These are phyloP conservation scores for Solanum lignicaule DNA, from an alignment of 257 asterid genomes.

Conservation along the genomic window DNA sequence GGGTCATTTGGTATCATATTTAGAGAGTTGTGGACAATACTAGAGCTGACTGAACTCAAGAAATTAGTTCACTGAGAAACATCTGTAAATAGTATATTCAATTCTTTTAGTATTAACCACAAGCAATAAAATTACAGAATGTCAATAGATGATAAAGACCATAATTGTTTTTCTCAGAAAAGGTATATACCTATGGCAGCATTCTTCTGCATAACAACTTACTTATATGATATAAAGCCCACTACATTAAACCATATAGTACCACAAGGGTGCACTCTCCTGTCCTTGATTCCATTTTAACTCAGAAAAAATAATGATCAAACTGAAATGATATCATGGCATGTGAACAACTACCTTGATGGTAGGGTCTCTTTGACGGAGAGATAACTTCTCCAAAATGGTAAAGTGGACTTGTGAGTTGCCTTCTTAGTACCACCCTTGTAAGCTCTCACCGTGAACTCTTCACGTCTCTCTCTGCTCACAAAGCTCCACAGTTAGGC, in stretches of 20 bases:
- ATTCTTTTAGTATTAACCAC: neutral
- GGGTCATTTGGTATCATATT: neutral
- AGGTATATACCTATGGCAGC: neutral
- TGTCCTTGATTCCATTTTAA: neutral
- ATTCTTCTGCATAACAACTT: neutral
- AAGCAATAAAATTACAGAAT: neutral
- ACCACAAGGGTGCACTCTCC: neutral
- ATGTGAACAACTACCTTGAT: slow-evolving; percentile 43
- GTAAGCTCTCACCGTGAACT: slow-evolving; percentile 88
- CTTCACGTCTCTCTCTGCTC: slow-evolving; percentile 87
- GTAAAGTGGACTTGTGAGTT: slow-evolving; percentile 68
- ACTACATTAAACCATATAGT: neutral
- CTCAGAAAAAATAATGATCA: neutral
- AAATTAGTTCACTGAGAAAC: neutral
- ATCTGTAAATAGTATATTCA: neutral
- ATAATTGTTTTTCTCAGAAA: neutral
- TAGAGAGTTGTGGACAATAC: neutral
- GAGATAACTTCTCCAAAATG: slow-evolving; percentile 75
- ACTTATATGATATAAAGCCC: neutral
- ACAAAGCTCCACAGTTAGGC: neutral
- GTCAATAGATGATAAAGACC: neutral
- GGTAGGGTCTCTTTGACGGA: slow-evolving; percentile 84
- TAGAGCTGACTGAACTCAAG: neutral
- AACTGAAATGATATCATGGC: neutral
- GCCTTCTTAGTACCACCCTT: slow-evolving; percentile 84